Base-by-base conservation (phyloP, 2,329 filamentous ascomycete species). In the Penicillium fuscoglaucum region DNA sequence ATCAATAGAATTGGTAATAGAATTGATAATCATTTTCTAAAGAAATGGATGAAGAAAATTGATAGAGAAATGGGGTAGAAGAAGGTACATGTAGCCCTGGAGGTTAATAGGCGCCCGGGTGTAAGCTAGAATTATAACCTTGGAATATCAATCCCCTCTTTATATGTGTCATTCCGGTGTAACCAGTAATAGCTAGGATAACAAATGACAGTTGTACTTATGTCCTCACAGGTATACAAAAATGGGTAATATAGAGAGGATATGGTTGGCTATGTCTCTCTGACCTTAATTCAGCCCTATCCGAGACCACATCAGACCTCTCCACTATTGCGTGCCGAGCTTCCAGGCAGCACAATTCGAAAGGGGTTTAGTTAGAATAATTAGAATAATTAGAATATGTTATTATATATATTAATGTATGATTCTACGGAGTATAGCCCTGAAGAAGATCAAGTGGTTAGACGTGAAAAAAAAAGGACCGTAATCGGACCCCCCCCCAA, bases 271-370 rank as follows among this genome's bases (percentile, higher is more conserved):
- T 48, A 12, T 12, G 31, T 33, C 13, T 15, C 31, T 6, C 12
- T 33, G 2, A 33, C 43, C 17, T 57, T 57, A 52, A 57, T 54
- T 57, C 55, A 57, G 55, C 55, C 55, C 41, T 57, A 57, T 54
- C 49, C 49, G 55, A 28, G 19, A 45, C 40, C 10, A 45, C 41
- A 4, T 19, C 12, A 15, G 13, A 8, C 4, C 31, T 51, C 41
- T 41, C 55, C 55, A 48, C 55, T 45, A 52, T 56, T 56, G 46
- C 31, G 47, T 56, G 54, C 39, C 39, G n/a, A 33, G 17, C 35
- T 41, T 28, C 15, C 35, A 57, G 55, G 55, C 55, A 57, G 43
- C 55, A 53, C n/a, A 26, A 50, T 55, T 50, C 17, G 3, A 33
- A 19, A n/a, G 33, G 13, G 10, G 13, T 21, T 44, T 29, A 9